Base-by-base conservation (phyloP, 129 eudicot genomes). In the Artemisia tridentata region DNA sequence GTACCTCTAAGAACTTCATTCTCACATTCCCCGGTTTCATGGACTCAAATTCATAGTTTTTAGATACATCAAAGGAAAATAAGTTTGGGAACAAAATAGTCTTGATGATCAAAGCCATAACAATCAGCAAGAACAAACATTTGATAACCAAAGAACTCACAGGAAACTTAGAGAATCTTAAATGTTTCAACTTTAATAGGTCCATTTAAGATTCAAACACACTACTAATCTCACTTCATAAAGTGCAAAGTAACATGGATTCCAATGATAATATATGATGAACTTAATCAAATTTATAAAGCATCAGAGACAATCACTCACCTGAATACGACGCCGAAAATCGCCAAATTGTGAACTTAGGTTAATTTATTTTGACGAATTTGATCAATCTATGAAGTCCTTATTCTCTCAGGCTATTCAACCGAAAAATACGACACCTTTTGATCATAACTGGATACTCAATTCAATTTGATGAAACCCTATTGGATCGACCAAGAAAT, bases 1-100 rank as follows among this genome's bases (percentile, higher is more conserved):
- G 99, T 21, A 87, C 97, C 75, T 93, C 93, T 69, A 93, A 53
- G 61, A 85, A 90, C 82, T 81, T 85, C 49, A 41, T 31, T 15
- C 81, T 82, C 21, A 31, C 65, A 62, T 67, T 47, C 12, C 63
- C 64, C 6, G 56, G 11, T 64, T 70, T 57, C 41, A 29, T 13
- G 2, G 27, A 17, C 10, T 67, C 76, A 46, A 73, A 49, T n/a
- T 58, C 75, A 45, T 69, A 15, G 79, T 48, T 80, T 52, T 43
- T 75, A 10, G 75, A 63, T 47, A 31, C 71, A 72, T 74, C 60
- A 62, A 72, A 61, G 16, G 72, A 74, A 51, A 75, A 79, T 10
- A 76, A 83, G 8, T 51, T 51, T 17, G 95, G 82, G 60, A 83
- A 72, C 18, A 80, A 72, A 15, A 85, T 53, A 63, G 87, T 71